phyloP scores from a whole-genome alignment of 2,329 filamentous ascomycete species.

The Amauroascus verrucosus region DNA sequence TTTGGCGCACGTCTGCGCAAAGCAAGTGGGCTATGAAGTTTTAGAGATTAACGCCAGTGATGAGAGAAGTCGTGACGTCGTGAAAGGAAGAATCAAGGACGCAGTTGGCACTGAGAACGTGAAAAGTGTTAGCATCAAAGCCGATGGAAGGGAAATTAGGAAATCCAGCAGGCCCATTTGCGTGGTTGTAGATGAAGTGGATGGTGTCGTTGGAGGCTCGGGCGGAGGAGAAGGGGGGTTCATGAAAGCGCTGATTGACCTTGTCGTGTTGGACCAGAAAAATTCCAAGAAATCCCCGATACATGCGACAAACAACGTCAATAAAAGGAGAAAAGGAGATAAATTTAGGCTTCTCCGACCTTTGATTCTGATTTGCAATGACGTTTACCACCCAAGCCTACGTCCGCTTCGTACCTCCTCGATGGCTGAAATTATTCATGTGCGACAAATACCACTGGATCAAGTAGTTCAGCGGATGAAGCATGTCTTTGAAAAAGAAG shows the following conservation, averaged over 20 bases:
- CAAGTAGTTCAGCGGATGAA: slow-evolving; percentile 75
- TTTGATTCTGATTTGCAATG: slow-evolving; percentile 91
- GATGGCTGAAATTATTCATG: slow-evolving; percentile 80
- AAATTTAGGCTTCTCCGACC: slow-evolving; percentile 79
- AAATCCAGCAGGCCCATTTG: slow-evolving; percentile 80
- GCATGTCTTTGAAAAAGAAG: slow-evolving; percentile 76
- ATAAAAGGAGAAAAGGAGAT: slow-evolving; percentile 63
- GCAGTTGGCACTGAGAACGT: slow-evolving; percentile 92
- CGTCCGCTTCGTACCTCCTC: slow-evolving; percentile 74
- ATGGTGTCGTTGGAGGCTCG: slow-evolving; percentile 78
- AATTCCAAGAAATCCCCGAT: slow-evolving; percentile 44
- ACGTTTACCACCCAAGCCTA: slow-evolving; percentile 85
- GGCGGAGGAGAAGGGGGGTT: slow-evolving; percentile 80
- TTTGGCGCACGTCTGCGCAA: slow-evolving; percentile 87
- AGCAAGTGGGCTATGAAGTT: slow-evolving; percentile 89
- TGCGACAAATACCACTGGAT: slow-evolving; percentile 78
- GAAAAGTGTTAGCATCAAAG: slow-evolving; percentile 49
- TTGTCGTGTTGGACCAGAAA: slow-evolving; percentile 76
- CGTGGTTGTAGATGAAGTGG: slow-evolving; percentile 91
- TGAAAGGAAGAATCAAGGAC: slow-evolving; percentile 81
- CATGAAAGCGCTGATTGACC: slow-evolving; percentile 84
- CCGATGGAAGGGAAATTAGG: slow-evolving; percentile 43
- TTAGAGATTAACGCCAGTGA: slow-evolving; percentile 98
- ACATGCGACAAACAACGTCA: slow-evolving; percentile 30
- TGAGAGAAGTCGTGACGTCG: slow-evolving; percentile 78